phyloP scores from a whole-genome alignment of 2,329 filamentous ascomycete genomes.

The Exophiala viscosa region DNA sequence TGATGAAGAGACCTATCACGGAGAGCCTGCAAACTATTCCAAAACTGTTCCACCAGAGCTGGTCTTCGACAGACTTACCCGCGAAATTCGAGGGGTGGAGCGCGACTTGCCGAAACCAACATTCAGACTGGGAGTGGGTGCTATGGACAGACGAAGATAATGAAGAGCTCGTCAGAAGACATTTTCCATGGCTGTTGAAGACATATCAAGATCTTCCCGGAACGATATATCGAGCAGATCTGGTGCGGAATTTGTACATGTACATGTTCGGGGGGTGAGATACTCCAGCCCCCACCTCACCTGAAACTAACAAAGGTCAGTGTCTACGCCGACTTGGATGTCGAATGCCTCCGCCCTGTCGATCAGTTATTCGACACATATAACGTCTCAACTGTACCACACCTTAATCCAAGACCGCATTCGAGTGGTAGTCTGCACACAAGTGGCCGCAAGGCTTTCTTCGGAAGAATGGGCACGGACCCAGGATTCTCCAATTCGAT shows the following conservation, averaged over 20 bases:
- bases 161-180: conserved; percentile 32
- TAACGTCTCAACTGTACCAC: conserved; percentile 23
- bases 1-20: conserved; percentile 21
- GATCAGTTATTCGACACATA: conserved; percentile 29
- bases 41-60: conserved; percentile 29
- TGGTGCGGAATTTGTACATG: conserved; percentile 37
- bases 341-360: conserved; percentile 33
- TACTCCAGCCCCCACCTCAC: not conserved
- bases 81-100: conserved; percentile 33
- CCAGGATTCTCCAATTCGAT: conserved; percentile 32
- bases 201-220: conserved; percentile 32
- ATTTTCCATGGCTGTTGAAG: conserved; percentile 34
- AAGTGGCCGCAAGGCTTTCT: conserved; percentile 27
- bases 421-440: conserved; percentile 15
- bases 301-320: conserved; percentile 10
- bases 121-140: conserved; percentile 37
- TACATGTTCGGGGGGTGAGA: conserved; percentile 35
- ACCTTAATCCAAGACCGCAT: conserved; percentile 12
- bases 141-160: conserved; percentile 40
- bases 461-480: conserved; percentile 36
- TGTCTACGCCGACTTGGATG: conserved; percentile 35
- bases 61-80: conserved; percentile 25
- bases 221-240: conserved; percentile 35
- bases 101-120: conserved; percentile 30
- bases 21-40: conserved; percentile 24